Evolutionary conservation across 2,329 filamentous ascomycete genomes (phyloP), one percentile per base, ranked within the genome.

Genomic region (Sarocladium oryzae): DNA sequence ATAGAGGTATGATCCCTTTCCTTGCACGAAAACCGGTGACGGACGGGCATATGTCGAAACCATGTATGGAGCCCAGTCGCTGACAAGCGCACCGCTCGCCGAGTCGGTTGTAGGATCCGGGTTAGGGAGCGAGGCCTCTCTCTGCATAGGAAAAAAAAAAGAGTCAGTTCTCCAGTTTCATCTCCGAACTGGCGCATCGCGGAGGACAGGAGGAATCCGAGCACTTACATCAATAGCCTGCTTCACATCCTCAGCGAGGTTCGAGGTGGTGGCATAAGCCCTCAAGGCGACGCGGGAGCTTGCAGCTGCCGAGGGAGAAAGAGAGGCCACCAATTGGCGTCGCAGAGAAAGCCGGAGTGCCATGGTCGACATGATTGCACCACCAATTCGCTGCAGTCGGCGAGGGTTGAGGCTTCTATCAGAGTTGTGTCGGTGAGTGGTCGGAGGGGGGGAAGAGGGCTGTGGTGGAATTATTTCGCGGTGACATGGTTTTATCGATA

Each of bases 1-100:
- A 82, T 85, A 97, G 56, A 99, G 69, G 66, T 90, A 91, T 54
- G 86, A 90, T 2, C 93, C 93, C 64, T 89, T 75, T 56, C 91
- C 93, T 66, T 85, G 88, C 53, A 90, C 83, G 68, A 99, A 96
- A 63, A 97, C 88, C 2, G 90, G 89, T 40, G 87, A 79, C 46
- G 93, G 92, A 23, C 93, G 88, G 50, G 89, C 84, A 69, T 99
- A 99, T 50, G 93, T 99, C 2, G 90, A 86, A 24, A 99, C 88
- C 92, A 99, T 97, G 71, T 84, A 97, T 2, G 88, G 86, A 28
- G 84, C 78, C 61, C 90, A 84, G 55, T 88, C 81, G 58, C 82
- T 77, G 57, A 96, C 81, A 54, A 96, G 78, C 26, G 83, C 78
- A 30, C 83, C 80, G 57, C 88, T 95, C 60, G 82, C 73, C 1